Evolutionary conservation across 495 filamentous ascomycete genomes (phyloP).

Genomic region (Neurospora sublineolata): DNA sequence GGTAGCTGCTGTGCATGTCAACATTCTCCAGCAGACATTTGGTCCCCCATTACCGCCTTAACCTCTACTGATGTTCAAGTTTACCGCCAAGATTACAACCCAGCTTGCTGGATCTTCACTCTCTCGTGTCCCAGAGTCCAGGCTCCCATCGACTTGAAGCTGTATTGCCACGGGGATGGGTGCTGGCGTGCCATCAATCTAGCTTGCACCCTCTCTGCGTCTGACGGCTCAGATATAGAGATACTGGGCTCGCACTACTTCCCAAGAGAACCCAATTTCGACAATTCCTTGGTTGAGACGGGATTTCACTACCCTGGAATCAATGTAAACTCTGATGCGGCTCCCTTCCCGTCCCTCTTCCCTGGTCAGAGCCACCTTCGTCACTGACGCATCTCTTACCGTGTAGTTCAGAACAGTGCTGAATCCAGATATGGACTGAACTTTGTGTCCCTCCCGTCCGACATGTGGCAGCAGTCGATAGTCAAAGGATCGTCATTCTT

Average conservation of each 20-base stretch:
- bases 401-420: background rate
- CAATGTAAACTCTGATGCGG: background rate
- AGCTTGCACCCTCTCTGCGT: background rate
- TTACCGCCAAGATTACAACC: background rate
- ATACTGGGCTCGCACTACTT: background rate
- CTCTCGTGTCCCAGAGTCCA: background rate
- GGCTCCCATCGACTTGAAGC: background rate
- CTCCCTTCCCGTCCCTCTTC: background rate
- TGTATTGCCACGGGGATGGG: background rate
- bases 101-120: background rate
- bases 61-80: background rate
- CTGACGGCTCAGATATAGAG: background rate
- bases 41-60: background rate
- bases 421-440: background rate
- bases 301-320: background rate
- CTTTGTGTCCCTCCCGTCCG: background rate
- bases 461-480: background rate
- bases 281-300: background rate
- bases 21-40: background rate
- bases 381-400: background rate
- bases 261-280: background rate
- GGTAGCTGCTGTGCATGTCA: background rate
- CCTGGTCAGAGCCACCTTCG: background rate
- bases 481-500: background rate
- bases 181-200: background rate